phyloP scores from a whole-genome alignment of 176 grass and related monocot species.

The Aegilops tauschii region DNA sequence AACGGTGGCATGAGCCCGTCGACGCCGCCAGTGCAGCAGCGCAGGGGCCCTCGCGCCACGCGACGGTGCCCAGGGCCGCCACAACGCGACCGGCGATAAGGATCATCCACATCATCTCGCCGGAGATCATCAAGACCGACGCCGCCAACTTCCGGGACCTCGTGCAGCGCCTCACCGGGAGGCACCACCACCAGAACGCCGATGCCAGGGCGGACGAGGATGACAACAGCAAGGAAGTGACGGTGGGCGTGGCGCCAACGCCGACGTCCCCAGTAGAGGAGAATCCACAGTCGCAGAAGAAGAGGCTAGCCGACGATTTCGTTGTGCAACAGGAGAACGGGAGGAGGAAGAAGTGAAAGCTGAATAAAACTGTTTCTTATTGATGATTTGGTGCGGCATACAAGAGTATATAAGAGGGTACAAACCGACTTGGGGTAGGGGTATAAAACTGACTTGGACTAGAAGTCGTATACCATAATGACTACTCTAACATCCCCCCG shows the following conservation, averaged over 20 bases:
- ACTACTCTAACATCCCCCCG: too few species aligned
- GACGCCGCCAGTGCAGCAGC: background rate
- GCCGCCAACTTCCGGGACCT: slow-evolving; percentile 79
- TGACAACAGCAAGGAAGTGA: background rate
- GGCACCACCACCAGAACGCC: background rate
- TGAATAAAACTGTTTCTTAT: too few species aligned
- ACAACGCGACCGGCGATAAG: slow-evolving; percentile 54
- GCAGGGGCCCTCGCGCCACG: background rate
- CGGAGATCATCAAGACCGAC: slow-evolving; percentile 93
- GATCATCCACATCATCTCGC: slow-evolving; percentile 73
- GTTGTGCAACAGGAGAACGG: background rate
- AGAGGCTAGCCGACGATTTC: background rate
- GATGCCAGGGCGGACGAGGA: background rate
- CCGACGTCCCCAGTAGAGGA: background rate
- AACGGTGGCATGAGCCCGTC: slow-evolving; percentile 3
- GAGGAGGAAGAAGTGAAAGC: slow-evolving; percentile 10
- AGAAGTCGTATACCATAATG: too few species aligned
- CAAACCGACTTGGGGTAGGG: too few species aligned
- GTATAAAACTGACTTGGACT: too few species aligned
- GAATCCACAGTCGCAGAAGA: background rate
- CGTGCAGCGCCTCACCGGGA: slow-evolving; percentile 86
- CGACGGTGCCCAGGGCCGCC: background rate
- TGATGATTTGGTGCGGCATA: too few species aligned
- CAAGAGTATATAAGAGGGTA: too few species aligned
- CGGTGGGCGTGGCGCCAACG: background rate